Evolutionary conservation across 495 filamentous ascomycete genomes (phyloP).

Genomic region (Lepraria neglecta): DNA sequence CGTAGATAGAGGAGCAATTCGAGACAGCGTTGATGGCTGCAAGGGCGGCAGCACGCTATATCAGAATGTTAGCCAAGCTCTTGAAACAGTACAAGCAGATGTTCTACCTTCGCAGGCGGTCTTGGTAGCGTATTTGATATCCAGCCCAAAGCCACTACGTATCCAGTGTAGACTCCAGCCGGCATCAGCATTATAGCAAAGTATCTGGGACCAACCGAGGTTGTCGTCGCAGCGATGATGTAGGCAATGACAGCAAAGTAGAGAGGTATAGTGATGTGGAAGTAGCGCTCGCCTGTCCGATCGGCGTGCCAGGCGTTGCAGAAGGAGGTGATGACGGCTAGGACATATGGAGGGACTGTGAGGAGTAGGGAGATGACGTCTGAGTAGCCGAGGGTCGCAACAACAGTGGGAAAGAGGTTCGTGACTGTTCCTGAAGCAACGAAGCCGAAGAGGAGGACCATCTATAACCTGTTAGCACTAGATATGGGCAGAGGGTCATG

Average conservation of each 20-base stretch:
- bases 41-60: conserved; percentile 64
- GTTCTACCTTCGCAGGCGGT: conserved; percentile 62
- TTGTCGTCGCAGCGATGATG: conserved; percentile 68
- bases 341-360: conserved; percentile 68
- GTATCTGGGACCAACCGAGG: conserved; percentile 58
- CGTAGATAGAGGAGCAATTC: conserved; percentile 68
- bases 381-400: conserved; percentile 62
- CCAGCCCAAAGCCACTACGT: conserved; percentile 70
- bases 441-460: conserved; percentile 63
- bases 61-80: background rate
- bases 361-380: conserved; percentile 67
- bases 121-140: conserved; percentile 73
- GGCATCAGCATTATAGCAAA: conserved; percentile 82
- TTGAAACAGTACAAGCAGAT: background rate
- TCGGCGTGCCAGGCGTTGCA: conserved; percentile 75
- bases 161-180: conserved; percentile 47
- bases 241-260: conserved; percentile 64
- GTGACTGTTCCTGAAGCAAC: conserved; percentile 66
- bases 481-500: background rate
- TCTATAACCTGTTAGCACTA: conserved; percentile 37
- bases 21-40: conserved; percentile 76
- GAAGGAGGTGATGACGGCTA: conserved; percentile 64
- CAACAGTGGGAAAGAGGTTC: conserved; percentile 88
- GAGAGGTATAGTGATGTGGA: conserved; percentile 64
- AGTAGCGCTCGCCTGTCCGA: conserved; percentile 70